phyloP scores from a whole-genome alignment of 352 stramenopile genomes.

The Pythium dissotocum region DNA sequence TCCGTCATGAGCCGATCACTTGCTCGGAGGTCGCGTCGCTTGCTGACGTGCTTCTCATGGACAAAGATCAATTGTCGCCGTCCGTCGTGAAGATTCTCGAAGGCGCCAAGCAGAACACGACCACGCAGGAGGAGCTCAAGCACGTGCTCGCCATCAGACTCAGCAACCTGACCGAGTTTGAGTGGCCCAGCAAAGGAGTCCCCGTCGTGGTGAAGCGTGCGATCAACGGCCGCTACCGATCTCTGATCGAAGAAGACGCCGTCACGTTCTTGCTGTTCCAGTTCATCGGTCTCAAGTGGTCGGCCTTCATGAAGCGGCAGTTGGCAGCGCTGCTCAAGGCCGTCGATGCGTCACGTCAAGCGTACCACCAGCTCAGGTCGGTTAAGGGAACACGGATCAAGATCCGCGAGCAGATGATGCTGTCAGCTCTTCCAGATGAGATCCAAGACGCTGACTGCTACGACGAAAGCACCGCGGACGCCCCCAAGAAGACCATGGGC shows the following conservation, averaged over 20 bases:
- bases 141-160: constrained; percentile 26
- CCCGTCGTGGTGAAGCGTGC: constrained; percentile 24
- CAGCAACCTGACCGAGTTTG: constrained; percentile 22
- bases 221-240: constrained; percentile 24
- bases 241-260: constrained; percentile 24
- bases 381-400: background rate
- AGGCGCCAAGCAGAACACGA: constrained; percentile 5
- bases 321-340: constrained; percentile 7
- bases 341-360: constrained; percentile 5
- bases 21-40: constrained; percentile 4
- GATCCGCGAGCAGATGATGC: constrained; percentile 12
- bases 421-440: constrained; percentile 8
- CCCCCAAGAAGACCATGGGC: background rate
- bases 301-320: constrained; percentile 7
- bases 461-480: background rate
- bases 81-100: constrained; percentile 16
- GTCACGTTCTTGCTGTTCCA: constrained; percentile 28
- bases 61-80: constrained; percentile 13
- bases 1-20: background rate
- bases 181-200: constrained; percentile 14
- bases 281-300: constrained; percentile 23
- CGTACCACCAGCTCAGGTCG: background rate
- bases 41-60: constrained; percentile 2
- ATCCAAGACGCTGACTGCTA: background rate
- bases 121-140: constrained; percentile 10